Evolutionary conservation across 208 protist genomes (phyloP), one percentile per base, ranked within the genome.

Genomic region (Wallacemonas sp.): DNA sequence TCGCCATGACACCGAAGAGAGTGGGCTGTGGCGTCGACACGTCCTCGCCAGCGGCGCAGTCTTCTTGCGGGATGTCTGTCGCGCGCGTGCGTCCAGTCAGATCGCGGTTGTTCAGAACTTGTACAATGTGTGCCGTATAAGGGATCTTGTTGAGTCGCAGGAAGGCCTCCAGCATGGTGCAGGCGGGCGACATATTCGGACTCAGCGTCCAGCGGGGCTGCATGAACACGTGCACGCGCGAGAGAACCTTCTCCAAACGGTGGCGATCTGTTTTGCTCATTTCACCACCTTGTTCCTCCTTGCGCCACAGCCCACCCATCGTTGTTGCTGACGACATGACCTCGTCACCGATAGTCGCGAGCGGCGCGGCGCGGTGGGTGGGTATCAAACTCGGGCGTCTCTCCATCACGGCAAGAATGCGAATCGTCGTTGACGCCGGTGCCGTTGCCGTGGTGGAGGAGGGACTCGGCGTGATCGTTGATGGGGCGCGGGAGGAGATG

Each of bases 121-220:
- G 47, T 2, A 79, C 60, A 22, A 64, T 46, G 26, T 82, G 72
- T 1, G 72, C 62, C 33, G 65, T 64, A 61, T 87, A 82, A 6
- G 80, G 74, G 39, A 87, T 76, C 46, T 68, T 59, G 65, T 75
- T 64, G 15, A 80, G 62, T 17, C 80, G 75, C 19, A 82, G 47
- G 31, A 79, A 87, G n/a, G 76, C 69, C 56, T 87, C 80, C 28
- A 81, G 68, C 54, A 54, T 64, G 17, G 67, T 76, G 59, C 72
- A 79, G n/a, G 66, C 26, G 1, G 64, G 46, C 0, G 76, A 80
- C 28, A 82, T 36, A 38, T 68, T 75, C 6, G 76, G 76, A n/a
- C 62, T 69, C 12, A 79, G 39, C 2, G 53, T 46, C 74, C 71
- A 82, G 30, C 75, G 80, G 1, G 75, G 75, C 47, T 75, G 66